phyloP scores from a whole-genome alignment of 768 basidiomycete genomes.

The Candolleomyces eurysporus region DNA sequence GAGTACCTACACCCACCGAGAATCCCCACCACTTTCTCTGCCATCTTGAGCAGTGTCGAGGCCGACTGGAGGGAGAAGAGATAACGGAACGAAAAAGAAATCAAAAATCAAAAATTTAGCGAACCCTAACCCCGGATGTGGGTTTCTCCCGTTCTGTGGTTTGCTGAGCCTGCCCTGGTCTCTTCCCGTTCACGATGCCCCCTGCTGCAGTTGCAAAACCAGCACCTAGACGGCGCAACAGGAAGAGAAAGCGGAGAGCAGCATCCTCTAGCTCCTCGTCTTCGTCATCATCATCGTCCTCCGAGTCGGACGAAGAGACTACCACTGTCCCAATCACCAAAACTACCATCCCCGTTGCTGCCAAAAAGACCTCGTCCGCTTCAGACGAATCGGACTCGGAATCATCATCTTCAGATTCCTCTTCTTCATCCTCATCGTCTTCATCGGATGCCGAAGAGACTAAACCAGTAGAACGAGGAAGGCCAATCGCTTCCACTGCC shows the following conservation, averaged over 20 bases:
- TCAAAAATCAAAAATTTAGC: neutral
- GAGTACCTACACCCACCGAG: constrained; percentile 47
- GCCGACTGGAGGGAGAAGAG: neutral
- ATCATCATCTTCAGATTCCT: constrained; percentile 25
- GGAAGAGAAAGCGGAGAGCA: constrained; percentile 55
- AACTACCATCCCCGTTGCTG: constrained; percentile 10
- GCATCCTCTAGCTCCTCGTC: constrained; percentile 40
- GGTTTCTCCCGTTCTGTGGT: no score
- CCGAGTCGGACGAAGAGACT: constrained; percentile 25
- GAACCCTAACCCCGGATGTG: neutral
- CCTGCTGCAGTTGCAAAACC: constrained; percentile 31
- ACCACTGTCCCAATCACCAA: constrained; percentile 6
- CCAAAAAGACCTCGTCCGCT: neutral
- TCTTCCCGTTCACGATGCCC: constrained; percentile 4
- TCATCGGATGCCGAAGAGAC: constrained; percentile 15
- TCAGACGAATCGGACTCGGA: neutral
- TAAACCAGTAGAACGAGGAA: constrained; percentile 10
- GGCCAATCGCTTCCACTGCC: constrained; percentile 8
- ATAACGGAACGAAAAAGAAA: no score
- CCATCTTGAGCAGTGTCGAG: constrained; percentile 25
- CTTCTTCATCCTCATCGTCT: constrained; percentile 21
- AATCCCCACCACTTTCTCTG: constrained; percentile 47
- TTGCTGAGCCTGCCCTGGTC: neutral
- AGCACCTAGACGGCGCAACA: constrained; percentile 41
- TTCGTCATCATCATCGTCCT: constrained; percentile 44